A percentile compares a stretch with the other conserved stretches of the same genome.
phyloP scores from a whole-genome alignment of 140 eudicot species.

The Cichorium intybus region DNA sequence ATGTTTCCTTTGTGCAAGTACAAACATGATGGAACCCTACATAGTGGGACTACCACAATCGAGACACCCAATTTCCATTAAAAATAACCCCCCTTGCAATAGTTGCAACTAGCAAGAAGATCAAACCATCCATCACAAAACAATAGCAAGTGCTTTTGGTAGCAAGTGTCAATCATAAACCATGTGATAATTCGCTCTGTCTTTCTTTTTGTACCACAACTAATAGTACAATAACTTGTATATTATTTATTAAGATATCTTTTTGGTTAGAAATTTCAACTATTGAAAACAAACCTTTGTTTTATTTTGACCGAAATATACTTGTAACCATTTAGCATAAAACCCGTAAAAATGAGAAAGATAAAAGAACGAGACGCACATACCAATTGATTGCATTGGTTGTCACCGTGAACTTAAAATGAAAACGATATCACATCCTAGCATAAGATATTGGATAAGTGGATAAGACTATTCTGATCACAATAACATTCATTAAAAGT shows the following conservation, averaged over 20 bases:
- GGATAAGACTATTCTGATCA: not conserved
- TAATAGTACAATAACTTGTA: not conserved
- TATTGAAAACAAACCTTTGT: not conserved
- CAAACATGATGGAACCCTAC: constrained; percentile 27
- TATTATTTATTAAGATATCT: not conserved
- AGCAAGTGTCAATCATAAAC: constrained; percentile 25
- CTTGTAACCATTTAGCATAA: not conserved
- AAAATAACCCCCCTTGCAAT: constrained; percentile 7
- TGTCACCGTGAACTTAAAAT: not conserved
- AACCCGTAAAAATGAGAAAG: too few species aligned
- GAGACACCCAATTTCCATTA: constrained; percentile 7
- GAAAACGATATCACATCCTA: not conserved
- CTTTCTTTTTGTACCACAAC: not conserved
- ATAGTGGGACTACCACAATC: not conserved
- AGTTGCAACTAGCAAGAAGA: constrained; percentile 8
- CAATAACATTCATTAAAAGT: not conserved
- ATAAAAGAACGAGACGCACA: too few species aligned
- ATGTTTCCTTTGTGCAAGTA: not conserved
- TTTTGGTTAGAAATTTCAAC: not conserved
- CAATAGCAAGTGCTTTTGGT: constrained; percentile 28
- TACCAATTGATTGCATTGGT: not conserved
- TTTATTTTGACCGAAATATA: too few species aligned
- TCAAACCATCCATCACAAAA: constrained; percentile 21
- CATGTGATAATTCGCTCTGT: not conserved
- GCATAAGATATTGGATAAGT: not conserved